phyloP scores from a whole-genome alignment of 441 rosid genomes.

The Eruca vesicaria region DNA sequence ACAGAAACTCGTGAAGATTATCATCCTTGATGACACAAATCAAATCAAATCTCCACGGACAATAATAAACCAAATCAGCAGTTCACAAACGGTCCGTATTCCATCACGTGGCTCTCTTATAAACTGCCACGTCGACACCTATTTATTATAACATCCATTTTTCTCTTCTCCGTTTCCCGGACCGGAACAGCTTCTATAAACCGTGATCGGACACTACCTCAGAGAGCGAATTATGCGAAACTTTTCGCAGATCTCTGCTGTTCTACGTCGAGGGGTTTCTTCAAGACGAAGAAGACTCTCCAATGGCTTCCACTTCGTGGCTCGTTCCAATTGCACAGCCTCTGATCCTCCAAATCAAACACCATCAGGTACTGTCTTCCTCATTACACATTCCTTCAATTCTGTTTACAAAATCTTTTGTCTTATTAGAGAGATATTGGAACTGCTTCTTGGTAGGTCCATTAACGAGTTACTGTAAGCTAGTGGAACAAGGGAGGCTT shows the following conservation, averaged over 20 bases:
- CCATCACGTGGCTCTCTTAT: slow-evolving; percentile 2
- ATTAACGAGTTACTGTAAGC: slow-evolving; percentile 47
- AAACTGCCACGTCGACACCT: background rate
- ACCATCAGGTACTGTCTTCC: slow-evolving; percentile 44
- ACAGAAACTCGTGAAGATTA: no score
- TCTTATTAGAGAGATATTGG: background rate
- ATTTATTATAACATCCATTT: background rate
- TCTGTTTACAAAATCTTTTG: background rate
- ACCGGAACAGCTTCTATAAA: slow-evolving; percentile 12
- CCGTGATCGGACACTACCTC: slow-evolving; percentile 10
- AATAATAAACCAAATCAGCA: slow-evolving; percentile 4
- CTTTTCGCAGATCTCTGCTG: slow-evolving; percentile 40
- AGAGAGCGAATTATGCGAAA: slow-evolving; percentile 30
- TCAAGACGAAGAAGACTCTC: slow-evolving; percentile 21
- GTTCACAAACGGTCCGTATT: background rate
- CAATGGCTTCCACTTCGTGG: slow-evolving; percentile 21
- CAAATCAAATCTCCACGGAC: slow-evolving; percentile 19
- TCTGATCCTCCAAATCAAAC: slow-evolving; percentile 26
- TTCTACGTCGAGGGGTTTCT: slow-evolving; percentile 30
- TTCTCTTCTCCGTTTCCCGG: background rate
- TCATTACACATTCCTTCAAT: background rate
- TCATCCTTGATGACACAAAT: no score
- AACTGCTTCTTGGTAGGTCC: slow-evolving; percentile 43
- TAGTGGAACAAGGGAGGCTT: slow-evolving; percentile 72
- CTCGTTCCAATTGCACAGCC: slow-evolving; percentile 41